Base-by-base conservation (phyloP, 179 eudicot species). In the Heliamphora ciliata region DNA sequence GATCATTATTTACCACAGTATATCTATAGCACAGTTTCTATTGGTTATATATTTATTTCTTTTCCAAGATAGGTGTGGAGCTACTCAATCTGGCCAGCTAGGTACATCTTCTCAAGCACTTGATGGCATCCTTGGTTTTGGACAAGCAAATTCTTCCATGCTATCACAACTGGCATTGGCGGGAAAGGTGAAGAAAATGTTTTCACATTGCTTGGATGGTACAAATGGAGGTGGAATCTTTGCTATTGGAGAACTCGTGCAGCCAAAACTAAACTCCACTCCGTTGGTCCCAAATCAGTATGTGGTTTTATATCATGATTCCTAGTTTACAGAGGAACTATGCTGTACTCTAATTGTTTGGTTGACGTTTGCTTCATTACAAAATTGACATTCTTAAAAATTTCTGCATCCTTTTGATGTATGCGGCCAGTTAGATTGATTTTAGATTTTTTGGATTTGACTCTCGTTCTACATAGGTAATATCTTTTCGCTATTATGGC, bases 81-180 rank as follows among this genome's bases (percentile, higher is more conserved):
- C 91, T 66, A 86, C 84, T 84, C 98, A 93, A 87, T 84, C 87
- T 47, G 98, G 98, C 56, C 90, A 87, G 81, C 88, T 93, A 61
- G 91, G 89, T 76, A 73, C 88, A 81, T 78, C 89, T 77, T 80
- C 86, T 66, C 88, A 89, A 61, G 94, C 98, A 76, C 87, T 91
- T 85, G 98, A 94, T 87, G 98, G 98, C 31, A 90, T 94, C 64
- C 83, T 94, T 64, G 98, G 98, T 78, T 93, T 94, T 81, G 98
- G 98, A 75, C 98, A 91, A 81, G 86, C 95, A 82, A 94, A 94
- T 83, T 88, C 95, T 50, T 94, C 98, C 46, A 81, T 93, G 55
- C 82, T 93, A 78, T 94, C 98, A 61, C 98, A 94, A 85, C 95
- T 94, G 78, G 91, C 94, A 75, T 85, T 87, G 0, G 82, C 92